These are phyloP conservation scores for Clausena lansium DNA, from an alignment of 345 rosid genomes.

Conservation along the genomic window DNA sequence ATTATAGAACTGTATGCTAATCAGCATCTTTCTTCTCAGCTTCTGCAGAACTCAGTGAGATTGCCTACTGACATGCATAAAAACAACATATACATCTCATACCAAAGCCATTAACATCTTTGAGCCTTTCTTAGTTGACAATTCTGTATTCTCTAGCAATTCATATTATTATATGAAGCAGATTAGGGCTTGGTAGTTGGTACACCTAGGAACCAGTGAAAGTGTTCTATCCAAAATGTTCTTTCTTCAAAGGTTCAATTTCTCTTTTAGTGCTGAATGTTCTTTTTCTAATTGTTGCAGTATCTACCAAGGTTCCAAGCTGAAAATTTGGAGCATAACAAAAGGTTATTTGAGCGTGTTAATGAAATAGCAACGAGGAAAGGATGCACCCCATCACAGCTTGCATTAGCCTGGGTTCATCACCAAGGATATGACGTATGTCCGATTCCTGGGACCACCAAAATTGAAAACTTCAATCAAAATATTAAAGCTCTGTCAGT, in stretches of 20 bases:
- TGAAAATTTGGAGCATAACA: constrained; percentile 57
- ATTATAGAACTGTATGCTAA: no score
- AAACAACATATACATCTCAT: not conserved
- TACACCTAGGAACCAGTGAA: not conserved
- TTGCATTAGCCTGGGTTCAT: constrained; percentile 73
- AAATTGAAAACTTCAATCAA: constrained; percentile 41
- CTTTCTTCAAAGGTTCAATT: not conserved
- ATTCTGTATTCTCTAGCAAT: not conserved
- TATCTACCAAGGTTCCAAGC: constrained; percentile 51
- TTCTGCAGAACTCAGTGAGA: no score
- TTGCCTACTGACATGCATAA: not conserved
- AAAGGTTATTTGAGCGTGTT: constrained; percentile 38
- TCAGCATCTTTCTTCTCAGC: no score
- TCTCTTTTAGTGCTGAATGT: not conserved
- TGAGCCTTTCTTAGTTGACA: not conserved
- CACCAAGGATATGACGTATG: constrained; percentile 63
- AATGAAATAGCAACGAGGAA: constrained; percentile 46
- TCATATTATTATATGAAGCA: not conserved
- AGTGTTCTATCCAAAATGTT: not conserved
- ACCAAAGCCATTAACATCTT: not conserved
- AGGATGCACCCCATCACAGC: constrained; percentile 55
- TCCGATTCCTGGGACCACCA: constrained; percentile 66
- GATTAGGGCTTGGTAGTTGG: not conserved
- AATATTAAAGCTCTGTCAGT: constrained; percentile 27
- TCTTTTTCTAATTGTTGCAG: constrained; percentile 25